phyloP scores from a whole-genome alignment of 148 eudicot genomes.

The Nepenthes gracilis region DNA sequence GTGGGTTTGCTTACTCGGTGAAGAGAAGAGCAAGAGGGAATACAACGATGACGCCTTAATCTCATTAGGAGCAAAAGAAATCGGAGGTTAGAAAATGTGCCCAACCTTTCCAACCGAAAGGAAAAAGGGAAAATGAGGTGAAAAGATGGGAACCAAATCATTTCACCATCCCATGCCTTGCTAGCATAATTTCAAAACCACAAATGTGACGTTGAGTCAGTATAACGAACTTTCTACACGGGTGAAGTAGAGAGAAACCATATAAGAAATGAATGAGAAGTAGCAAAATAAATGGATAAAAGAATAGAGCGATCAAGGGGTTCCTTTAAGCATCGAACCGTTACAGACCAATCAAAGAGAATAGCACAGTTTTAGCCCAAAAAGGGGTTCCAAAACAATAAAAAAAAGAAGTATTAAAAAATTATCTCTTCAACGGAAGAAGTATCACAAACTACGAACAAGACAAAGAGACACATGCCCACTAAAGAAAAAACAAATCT shows the following conservation, averaged over 20 bases:
- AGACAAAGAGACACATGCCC: background rate
- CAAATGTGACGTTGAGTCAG: conserved; percentile 12
- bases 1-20: conserved; percentile 30
- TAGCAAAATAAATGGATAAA: background rate
- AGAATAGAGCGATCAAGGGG: conserved; percentile 22
- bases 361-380: no score
- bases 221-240: background rate
- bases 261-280: background rate
- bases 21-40: conserved; percentile 53
- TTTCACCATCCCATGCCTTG: conserved; percentile 33
- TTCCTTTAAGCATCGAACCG: background rate
- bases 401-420: no score
- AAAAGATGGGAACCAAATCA: conserved; percentile 17
- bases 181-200: conserved; percentile 19
- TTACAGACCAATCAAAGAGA: background rate
- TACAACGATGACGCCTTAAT: conserved; percentile 50
- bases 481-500: background rate
- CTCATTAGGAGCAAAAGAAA: conserved; percentile 43
- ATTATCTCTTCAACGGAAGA: background rate
- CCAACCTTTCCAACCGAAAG: conserved; percentile 5
- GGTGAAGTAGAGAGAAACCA: background rate
- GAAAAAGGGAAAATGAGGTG: conserved; percentile 7
- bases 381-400: no score
- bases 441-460: background rate
- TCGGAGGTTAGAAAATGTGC: background rate